phyloP scores from a whole-genome alignment of 2,329 filamentous ascomycete species.

The Penicillium freii region DNA sequence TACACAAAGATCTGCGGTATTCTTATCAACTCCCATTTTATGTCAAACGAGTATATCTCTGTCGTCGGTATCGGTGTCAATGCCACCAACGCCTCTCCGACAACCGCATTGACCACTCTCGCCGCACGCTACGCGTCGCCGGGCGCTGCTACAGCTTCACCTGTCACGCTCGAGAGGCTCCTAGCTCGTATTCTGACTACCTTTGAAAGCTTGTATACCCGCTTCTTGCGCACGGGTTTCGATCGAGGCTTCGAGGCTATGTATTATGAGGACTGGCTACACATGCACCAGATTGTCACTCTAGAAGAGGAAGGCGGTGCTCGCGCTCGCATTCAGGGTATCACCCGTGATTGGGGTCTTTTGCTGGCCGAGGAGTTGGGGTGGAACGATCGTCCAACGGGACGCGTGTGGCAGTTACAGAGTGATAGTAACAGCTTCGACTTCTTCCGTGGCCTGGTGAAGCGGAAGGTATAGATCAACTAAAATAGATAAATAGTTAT shows the following conservation, averaged over 20 bases:
- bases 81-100: slow-evolving; percentile 77
- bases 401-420: slow-evolving; percentile 78
- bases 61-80: slow-evolving; percentile 87
- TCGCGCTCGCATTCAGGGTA: slow-evolving; percentile 75
- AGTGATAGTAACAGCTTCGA: slow-evolving; percentile 99
- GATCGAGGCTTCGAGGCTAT: slow-evolving; percentile 66
- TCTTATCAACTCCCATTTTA: slow-evolving; percentile 83
- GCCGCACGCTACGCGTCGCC: slow-evolving; percentile 49
- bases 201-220: slow-evolving; percentile 73
- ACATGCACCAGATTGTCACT: slow-evolving; percentile 70
- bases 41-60: slow-evolving; percentile 72
- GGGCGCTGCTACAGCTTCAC: slow-evolving; percentile 55
- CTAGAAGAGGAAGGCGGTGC: slow-evolving; percentile 77
- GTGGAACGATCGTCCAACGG: slow-evolving; percentile 68
- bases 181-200: slow-evolving; percentile 74
- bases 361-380: slow-evolving; percentile 80
- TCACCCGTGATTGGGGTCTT: slow-evolving; percentile 89
- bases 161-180: slow-evolving; percentile 73
- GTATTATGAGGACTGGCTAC: slow-evolving; percentile 85
- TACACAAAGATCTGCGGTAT: slow-evolving; percentile 94
- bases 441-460: slow-evolving; percentile 86
- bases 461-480: slow-evolving; percentile 64
- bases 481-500: neutral
- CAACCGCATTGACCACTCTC: slow-evolving; percentile 78
- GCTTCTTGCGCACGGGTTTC: slow-evolving; percentile 75